Base-by-base conservation (phyloP, 192 early-diverging fungal species). In the Linnemannia exigua region DNA sequence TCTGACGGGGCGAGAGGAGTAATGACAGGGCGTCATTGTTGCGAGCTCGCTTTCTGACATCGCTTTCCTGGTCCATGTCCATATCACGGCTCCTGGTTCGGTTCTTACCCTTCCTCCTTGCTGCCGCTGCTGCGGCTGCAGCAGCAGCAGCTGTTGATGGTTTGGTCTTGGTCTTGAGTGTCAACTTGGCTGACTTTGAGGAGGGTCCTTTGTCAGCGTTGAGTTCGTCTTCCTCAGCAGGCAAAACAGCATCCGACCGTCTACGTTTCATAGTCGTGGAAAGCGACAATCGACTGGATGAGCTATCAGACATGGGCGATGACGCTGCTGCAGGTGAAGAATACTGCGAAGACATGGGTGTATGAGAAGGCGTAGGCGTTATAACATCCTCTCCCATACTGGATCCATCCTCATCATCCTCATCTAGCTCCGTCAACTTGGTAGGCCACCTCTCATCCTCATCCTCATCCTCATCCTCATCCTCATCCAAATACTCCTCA, bases 21-120 rank as follows among this genome's bases (percentile, higher is more conserved):
- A 86, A 37, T 15, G 78, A 80, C 37, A 86, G 35, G 6, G 84
- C 77, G 54, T 86, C 84, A 58, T 86, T 86, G 46, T 80, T 86
- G n/a, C 84, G 46, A 16, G 78, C 84, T 5, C 84, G 84, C 16
- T 79, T 79, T 2, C 74, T 78, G 1, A 46, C 22, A 61, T 83
- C 41, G 15, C 2, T 19, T 17, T 66, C 44, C 44, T 20, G 33
- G 19, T 46, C 35, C 20, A 37, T 28, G n/a, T 66, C 52, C 22
- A 22, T 63, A 28, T 48, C 35, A 17, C 28, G 66, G 20, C 20
- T 35, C 1, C 28, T 68, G 3, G 20, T 5, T 0, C 67, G 36
- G 5, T 22, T 69, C 37, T 36, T 69, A 35, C 36, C 37, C 67
- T 36, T 69, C 33, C 8, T 69, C 37, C 37, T 19, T 19, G 33